Conservation (phyloP, 2,329 filamentous ascomycete genomes). For the Biscogniauxia sp. region DNA sequence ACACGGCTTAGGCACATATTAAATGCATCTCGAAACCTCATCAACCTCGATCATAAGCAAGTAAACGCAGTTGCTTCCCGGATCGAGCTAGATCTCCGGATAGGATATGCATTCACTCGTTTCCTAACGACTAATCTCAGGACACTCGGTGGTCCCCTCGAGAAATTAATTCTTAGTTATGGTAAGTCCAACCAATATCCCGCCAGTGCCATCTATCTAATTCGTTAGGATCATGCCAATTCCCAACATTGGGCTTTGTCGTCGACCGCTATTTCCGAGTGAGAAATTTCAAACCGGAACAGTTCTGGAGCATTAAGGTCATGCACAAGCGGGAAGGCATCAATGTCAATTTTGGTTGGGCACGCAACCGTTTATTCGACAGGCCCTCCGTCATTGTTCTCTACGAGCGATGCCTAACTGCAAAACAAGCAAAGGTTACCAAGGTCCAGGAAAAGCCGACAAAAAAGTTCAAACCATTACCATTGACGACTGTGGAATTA, state of each 20-base stretch:
- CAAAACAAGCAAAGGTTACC: constrained; percentile 73
- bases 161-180: constrained; percentile 72
- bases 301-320: constrained; percentile 90
- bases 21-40: constrained; percentile 73
- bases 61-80: constrained; percentile 83
- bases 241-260: constrained; percentile 93
- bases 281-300: constrained; percentile 87
- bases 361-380: constrained; percentile 80
- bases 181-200: constrained; percentile 47
- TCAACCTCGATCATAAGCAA: constrained; percentile 78
- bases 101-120: constrained; percentile 89
- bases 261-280: constrained; percentile 95
- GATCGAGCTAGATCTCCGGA: constrained; percentile 89
- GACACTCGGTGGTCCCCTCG: constrained; percentile 64
- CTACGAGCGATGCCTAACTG: constrained; percentile 78
- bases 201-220: constrained; percentile 12
- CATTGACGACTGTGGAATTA: constrained; percentile 90
- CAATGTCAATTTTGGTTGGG: constrained; percentile 82
- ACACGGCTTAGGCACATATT: constrained; percentile 69
- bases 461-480: constrained; percentile 89
- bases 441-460: constrained; percentile 90
- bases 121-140: constrained; percentile 81
- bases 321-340: constrained; percentile 74
- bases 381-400: constrained; percentile 76
- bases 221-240: constrained; percentile 78